Evolutionary conservation across 2,329 filamentous ascomycete genomes (phyloP).

Genomic region (Colletotrichum agaves): DNA sequence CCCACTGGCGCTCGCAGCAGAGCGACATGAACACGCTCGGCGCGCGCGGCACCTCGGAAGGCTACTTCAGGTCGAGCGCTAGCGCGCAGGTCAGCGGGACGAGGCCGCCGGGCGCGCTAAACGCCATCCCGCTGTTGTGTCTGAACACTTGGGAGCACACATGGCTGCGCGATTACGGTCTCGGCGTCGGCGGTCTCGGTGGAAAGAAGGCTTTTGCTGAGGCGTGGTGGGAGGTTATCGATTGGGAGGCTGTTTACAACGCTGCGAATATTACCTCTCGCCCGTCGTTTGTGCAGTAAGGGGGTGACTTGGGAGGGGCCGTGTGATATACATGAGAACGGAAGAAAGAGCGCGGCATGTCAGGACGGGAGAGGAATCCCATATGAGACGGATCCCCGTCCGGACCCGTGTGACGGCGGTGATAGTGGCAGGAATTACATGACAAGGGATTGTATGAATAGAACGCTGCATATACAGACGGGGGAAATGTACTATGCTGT

Average conservation of each 20-base stretch:
- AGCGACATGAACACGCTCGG: slow-evolving; percentile 76
- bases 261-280: slow-evolving; percentile 27
- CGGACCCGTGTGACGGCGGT: background rate
- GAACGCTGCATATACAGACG: slow-evolving; percentile 35
- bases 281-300: slow-evolving; percentile 20
- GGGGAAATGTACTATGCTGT: slow-evolving; percentile 35
- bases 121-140: slow-evolving; percentile 83
- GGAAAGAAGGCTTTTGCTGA: slow-evolving; percentile 83
- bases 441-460: slow-evolving; percentile 37
- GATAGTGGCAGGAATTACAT: slow-evolving; percentile 22
- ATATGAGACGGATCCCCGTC: background rate
- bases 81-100: slow-evolving; percentile 41
- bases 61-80: slow-evolving; percentile 53
- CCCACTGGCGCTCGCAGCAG: slow-evolving; percentile 79
- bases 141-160: slow-evolving; percentile 97
- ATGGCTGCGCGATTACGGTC: slow-evolving; percentile 84
- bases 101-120: slow-evolving; percentile 72
- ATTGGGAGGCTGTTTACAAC: slow-evolving; percentile 82
- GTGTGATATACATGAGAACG: background rate
- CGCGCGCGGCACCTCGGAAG: slow-evolving; percentile 49
- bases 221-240: slow-evolving; percentile 87
- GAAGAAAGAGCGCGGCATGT: background rate
- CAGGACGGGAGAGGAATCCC: background rate
- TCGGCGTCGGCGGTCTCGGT: slow-evolving; percentile 65
- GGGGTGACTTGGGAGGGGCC: background rate